Conservation (phyloP, 495 filamentous ascomycete species). For the Neurospora hispaniola region DNA sequence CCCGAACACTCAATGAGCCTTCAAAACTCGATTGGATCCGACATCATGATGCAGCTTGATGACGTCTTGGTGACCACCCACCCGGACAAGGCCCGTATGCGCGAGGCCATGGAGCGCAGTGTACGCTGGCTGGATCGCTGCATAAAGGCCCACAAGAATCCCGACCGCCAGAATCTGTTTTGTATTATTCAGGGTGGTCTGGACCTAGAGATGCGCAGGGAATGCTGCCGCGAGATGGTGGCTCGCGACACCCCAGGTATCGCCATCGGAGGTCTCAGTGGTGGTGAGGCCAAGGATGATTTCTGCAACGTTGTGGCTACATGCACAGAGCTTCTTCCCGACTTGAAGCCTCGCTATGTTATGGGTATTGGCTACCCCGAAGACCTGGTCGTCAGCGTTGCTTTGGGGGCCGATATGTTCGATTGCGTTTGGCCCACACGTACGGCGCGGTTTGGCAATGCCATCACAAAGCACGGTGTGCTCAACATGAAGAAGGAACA, state of each 20-base stretch:
- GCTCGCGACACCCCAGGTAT: conserved; percentile 87
- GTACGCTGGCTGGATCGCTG: conserved; percentile 99
- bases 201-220: conserved; percentile 74
- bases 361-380: conserved; percentile 98
- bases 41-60: conserved; percentile 99
- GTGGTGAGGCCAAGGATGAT: conserved; percentile 57
- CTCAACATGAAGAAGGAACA: conserved; percentile 71
- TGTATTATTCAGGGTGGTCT: conserved; percentile 97
- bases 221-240: conserved; percentile 87
- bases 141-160: conserved; percentile 81
- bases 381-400: conserved; percentile 82
- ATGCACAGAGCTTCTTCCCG: conserved; percentile 76
- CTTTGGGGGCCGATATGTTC: conserved; percentile 97
- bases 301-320: conserved; percentile 61
- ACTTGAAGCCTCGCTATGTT: conserved; percentile 88
- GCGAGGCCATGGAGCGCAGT: conserved; percentile 89
- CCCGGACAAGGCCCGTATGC: conserved; percentile 74
- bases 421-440: conserved; percentile 98
- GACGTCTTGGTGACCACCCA: conserved; percentile 95
- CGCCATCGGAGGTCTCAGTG: conserved; percentile 88
- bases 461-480: conserved; percentile 68
- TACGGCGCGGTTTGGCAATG: conserved; percentile 92
- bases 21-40: conserved; percentile 93
- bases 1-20: conserved; percentile 95
- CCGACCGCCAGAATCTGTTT: conserved; percentile 81